Conservation (phyloP, 139 green algal genomes). For the Chlorella sp. region DNA sequence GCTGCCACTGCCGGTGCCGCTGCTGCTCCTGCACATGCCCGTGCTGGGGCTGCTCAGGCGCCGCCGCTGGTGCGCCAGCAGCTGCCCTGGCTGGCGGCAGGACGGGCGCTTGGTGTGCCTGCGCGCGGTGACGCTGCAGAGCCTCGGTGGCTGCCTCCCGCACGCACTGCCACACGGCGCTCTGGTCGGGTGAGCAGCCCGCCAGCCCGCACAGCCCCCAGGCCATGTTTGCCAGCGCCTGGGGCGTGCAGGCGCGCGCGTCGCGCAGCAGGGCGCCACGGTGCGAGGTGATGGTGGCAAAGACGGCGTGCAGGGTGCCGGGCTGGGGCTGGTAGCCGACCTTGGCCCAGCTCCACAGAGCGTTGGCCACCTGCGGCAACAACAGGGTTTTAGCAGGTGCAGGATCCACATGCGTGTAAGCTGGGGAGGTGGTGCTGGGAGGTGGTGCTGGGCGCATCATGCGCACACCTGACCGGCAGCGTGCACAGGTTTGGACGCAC, state of each 20-base stretch:
- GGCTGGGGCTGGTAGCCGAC: not conserved
- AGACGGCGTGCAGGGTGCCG: not conserved
- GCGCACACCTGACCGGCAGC: not conserved
- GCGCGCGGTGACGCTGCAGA: not conserved
- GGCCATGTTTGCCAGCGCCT: conserved; percentile 6
- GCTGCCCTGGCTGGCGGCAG: too few species aligned
- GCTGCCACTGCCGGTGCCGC: not conserved
- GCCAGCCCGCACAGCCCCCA: conserved; percentile 4
- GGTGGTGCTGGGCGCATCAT: not conserved
- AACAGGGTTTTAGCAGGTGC: too few species aligned
- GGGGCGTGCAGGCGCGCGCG: not conserved
- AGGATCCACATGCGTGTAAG: too few species aligned
- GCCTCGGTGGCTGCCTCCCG: not conserved
- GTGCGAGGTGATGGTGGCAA: not conserved
- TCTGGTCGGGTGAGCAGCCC: not conserved
- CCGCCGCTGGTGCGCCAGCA: too few species aligned
- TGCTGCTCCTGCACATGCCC: too few species aligned
- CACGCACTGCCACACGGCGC: not conserved
- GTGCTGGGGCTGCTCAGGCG: not conserved
- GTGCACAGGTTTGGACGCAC: too few species aligned
- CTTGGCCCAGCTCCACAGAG: conserved; percentile 4
- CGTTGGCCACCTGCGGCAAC: conserved; percentile 4
- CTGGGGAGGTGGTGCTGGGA: too few species aligned
- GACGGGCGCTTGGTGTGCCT: too few species aligned
- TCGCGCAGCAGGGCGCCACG: not conserved